Evolutionary conservation across 2,329 filamentous ascomycete species (phyloP), one percentile per base, ranked within the genome.

Genomic region (Cladosporium sp.): DNA sequence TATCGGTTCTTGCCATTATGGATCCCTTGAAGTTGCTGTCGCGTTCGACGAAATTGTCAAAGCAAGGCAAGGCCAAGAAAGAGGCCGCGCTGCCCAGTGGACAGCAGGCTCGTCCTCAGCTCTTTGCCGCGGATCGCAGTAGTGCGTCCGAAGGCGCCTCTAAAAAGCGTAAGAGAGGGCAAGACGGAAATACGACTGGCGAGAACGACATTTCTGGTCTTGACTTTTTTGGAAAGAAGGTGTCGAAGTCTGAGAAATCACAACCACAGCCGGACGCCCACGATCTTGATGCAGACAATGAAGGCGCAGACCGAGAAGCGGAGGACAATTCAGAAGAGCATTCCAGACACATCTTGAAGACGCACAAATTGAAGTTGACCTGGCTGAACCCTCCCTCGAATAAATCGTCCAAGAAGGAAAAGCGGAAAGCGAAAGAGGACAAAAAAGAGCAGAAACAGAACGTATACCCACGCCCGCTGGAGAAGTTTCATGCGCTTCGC

Each of bases 381-480:
- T 63, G 61, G 61, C 52, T 67, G 35, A 65, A 66, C 16, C 53
- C 62, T 18, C 35, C 8, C 8, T 9, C 46, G n/a, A 16, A 38
- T 9, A 61, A 67, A 16, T 53, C 64, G 6, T 71, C 72, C 53
- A 75, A 71, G 52, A 69, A 71, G 48, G 77, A 74, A 54, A 75
- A 75, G 60, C 76, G 74, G 22, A 66, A 69, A 50, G 56, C 62
- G 74, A 74, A 77, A 63, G 51, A 59, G 55, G 53, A 35, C 31
- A 56, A 49, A 38, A 50, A 50, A 22, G 48, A 50, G 48, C 44
- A 54, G 9, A 48, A 49, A 14, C 77, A 75, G 57, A 78, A 82
- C 51, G 67, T 97, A 31, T 90, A 82, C 66, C 89, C 92, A 0
- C 85, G 88, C 58, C 92, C 93, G 1, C 74, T 98, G 59, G 80